A percentile compares a stretch with the other conserved stretches of the same genome.
Evolutionary conservation across 306 rosid genomes (phyloP).

Genomic region (Mucuna pruriens): DNA sequence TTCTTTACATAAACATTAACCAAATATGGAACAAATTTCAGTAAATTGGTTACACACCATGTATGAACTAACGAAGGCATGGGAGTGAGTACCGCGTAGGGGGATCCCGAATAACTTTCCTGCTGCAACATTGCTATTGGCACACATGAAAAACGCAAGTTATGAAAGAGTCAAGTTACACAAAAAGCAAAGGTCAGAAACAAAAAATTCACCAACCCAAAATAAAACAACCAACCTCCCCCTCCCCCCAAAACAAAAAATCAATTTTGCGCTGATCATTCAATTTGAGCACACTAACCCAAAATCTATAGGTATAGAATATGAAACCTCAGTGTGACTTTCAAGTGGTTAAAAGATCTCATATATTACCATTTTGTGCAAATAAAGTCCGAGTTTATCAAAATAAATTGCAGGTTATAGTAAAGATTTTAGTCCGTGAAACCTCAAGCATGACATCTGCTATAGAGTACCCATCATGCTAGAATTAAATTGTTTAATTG

Average conservation of each 20-base stretch:
- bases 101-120: conserved; percentile 96
- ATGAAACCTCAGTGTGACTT: background rate
- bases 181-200: conserved; percentile 31
- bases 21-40: conserved; percentile 24
- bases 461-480: background rate
- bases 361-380: background rate
- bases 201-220: background rate
- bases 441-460: background rate
- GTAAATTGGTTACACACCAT: conserved; percentile 71
- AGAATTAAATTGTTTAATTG: conserved; percentile 28
- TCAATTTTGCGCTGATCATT: conserved; percentile 1
- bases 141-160: conserved; percentile 42
- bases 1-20: conserved; percentile 17
- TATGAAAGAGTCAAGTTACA: conserved; percentile 30
- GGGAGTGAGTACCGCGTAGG: conserved; percentile 98
- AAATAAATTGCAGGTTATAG: background rate
- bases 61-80: conserved; percentile 99
- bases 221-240: background rate
- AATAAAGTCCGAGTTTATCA: conserved; percentile 11
- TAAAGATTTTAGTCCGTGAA: background rate
- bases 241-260: background rate
- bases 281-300: background rate
- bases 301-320: background rate
- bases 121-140: conserved; percentile 94
- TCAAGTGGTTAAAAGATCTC: background rate